Base-by-base conservation (phyloP, 1,284 basidiomycete genomes). In the Trichosporon asahii region DNA sequence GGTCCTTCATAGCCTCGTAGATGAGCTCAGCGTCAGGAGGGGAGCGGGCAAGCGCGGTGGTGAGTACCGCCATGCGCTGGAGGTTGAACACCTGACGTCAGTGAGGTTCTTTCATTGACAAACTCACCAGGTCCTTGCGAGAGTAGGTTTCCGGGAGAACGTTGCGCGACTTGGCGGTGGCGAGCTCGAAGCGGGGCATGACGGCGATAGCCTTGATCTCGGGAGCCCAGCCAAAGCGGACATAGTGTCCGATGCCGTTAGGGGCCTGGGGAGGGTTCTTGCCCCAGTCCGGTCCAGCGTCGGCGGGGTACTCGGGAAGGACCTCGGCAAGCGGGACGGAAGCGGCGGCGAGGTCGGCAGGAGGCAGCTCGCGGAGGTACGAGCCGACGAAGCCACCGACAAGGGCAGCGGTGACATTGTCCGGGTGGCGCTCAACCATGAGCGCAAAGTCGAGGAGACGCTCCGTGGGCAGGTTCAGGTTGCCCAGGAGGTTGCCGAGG, bases 1-100 rank as follows among this genome's bases (percentile, higher is more conserved):
- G 89, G 85, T 99, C 97, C 82, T 98, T 98, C 97, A 99, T 99
- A 0, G 96, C 97, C 83, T 99, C 95, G 84, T 96, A 99, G 75
- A 99, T 98, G 29, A 99, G 89, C 55, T 91, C 90, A 0, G 94
- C 88, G 81, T 99, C 94, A 0, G 95, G 95, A 1, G 97, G 96
- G 14, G 90, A 89, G 79, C 92, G 90, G 0, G 90, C 91, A 6
- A 99, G 88, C 0, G 97, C 95, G 0, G 95, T 97, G 0, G 97
- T 99, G 69, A 99, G 87, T n/a, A 99, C 97, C 0, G 97, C 97
- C 14, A 99, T 86, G 31, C 97, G 89, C 84, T 99, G 97, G 67
- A 99, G 86, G 82, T 99, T 99, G 86, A 99, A 99, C 25, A 99
- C 90, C 95, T 98, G 79, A 35, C 1, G 61, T 71, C 40, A 70